Conservation (phyloP, 257 asterid genomes). For the Echium plantagineum region DNA sequence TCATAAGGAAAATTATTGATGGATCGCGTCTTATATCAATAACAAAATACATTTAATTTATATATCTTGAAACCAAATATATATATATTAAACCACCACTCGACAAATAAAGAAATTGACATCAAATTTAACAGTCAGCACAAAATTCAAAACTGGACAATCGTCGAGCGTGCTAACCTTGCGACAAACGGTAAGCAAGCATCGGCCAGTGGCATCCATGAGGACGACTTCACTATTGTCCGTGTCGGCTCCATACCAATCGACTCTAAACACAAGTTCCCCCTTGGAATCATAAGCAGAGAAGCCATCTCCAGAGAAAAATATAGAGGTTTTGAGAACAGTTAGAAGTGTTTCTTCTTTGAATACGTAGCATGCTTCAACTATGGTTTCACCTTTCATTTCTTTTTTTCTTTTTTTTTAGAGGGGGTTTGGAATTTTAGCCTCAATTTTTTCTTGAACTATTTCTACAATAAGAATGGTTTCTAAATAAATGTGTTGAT, state of each 20-base stretch:
- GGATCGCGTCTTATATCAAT: too few relatives aligned
- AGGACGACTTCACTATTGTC: conserved; percentile 49
- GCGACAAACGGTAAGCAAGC: conserved; percentile 66
- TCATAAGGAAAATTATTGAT: too few relatives aligned
- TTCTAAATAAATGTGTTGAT: too few relatives aligned
- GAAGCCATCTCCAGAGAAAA: conserved; percentile 74
- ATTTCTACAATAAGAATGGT: too few relatives aligned
- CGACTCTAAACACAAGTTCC: conserved; percentile 60
- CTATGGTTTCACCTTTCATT: conserved; percentile 28
- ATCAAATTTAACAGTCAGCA: too few relatives aligned
- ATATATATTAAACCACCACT: too few relatives aligned
- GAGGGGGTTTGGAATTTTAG: too few relatives aligned
- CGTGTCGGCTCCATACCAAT: conserved; percentile 40
- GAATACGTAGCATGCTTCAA: conserved; percentile 31
- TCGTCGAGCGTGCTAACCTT: conserved; percentile 28
- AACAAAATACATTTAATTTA: too few relatives aligned
- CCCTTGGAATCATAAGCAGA: conserved; percentile 52
- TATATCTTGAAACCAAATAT: too few relatives aligned
- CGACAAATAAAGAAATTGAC: too few relatives aligned
- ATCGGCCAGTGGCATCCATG: conserved; percentile 60
- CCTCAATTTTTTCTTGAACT: neutral
- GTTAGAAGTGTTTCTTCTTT: conserved; percentile 48
- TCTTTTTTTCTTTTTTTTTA: neutral
- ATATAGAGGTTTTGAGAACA: conserved; percentile 50
- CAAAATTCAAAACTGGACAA: too few relatives aligned